These are phyloP conservation scores for Spathaspora arborariae DNA, from an alignment of 805 yeast species.

Conservation along the genomic window DNA sequence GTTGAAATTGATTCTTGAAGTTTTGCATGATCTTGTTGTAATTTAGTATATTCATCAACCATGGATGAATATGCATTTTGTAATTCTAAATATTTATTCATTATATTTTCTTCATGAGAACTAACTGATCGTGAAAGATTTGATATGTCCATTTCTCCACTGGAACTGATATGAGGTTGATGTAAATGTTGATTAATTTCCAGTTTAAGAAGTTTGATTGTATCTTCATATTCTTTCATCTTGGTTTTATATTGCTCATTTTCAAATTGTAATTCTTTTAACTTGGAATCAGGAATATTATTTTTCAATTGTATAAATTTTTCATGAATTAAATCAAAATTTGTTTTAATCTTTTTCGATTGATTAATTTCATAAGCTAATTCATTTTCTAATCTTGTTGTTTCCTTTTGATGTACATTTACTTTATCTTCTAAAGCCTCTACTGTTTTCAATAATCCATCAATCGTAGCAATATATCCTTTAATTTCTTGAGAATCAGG, in stretches of 20 bases:
- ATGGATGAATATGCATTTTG: conserved; percentile 15
- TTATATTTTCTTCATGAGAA: conserved; percentile 1
- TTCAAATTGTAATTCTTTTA: neutral
- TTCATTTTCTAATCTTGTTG: conserved; percentile 17
- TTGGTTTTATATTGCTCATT: neutral
- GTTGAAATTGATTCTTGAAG: conserved; percentile 20
- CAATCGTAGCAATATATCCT: conserved; percentile 15
- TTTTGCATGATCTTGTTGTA: conserved; percentile 14
- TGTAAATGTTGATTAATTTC: conserved; percentile 1
- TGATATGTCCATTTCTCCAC: neutral
- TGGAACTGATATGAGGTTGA: neutral
- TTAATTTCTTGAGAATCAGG: conserved; percentile 6
- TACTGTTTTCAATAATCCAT: conserved; percentile 17
- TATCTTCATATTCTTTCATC: conserved; percentile 1
- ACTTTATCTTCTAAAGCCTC: conserved; percentile 21
- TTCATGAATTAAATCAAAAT: conserved; percentile 15
- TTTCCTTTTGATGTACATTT: conserved; percentile 16
- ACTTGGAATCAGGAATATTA: conserved; percentile 6
- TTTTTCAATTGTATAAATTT: conserved; percentile 18
- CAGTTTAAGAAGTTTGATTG: neutral
- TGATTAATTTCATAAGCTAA: conserved; percentile 20
- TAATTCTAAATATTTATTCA: conserved; percentile 17
- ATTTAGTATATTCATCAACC: conserved; percentile 23
- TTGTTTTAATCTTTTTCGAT: conserved; percentile 17
- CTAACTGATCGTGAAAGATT: neutral